Percentiles rank a stretch among this genome's conserved stretches.
phyloP scores from a whole-genome alignment of 257 asterid species.

The Nicotiana undulata region DNA sequence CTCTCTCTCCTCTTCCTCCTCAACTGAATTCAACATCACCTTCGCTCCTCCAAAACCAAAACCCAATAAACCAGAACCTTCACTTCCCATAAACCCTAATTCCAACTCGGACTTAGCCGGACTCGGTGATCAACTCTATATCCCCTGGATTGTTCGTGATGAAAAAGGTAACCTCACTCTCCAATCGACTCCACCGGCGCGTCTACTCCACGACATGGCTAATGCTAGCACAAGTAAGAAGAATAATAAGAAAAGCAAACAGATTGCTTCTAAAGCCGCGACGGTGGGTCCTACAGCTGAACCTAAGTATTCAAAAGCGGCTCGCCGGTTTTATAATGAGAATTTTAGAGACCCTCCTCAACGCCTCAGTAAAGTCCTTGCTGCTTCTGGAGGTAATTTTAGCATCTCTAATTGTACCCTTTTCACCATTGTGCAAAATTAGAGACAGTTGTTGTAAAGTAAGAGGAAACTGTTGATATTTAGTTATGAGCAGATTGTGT shows the following conservation, averaged over 20 bases:
- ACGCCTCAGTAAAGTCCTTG: constrained; percentile 81
- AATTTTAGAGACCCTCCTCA: constrained; percentile 79
- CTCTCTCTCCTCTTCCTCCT: constrained; percentile 39
- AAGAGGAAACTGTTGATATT: no score
- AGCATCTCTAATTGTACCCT: not conserved
- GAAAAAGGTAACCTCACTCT: constrained; percentile 54
- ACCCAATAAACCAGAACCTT: constrained; percentile 23
- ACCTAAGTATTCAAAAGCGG: constrained; percentile 91
- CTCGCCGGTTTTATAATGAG: constrained; percentile 90
- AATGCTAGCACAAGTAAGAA: constrained; percentile 49
- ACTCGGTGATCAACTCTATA: constrained; percentile 33
- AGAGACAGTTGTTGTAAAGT: not conserved
- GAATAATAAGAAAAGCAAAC: constrained; percentile 32
- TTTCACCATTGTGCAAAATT: not conserved
- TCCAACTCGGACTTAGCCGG: constrained; percentile 22
- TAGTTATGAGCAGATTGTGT: not conserved
- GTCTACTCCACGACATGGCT: constrained; percentile 45
- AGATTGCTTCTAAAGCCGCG: constrained; percentile 21
- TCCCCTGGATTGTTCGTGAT: constrained; percentile 73
- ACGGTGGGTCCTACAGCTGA: constrained; percentile 21
- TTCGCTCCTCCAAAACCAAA: constrained; percentile 54
- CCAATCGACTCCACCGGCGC: constrained; percentile 46
- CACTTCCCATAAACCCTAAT: constrained; percentile 7
- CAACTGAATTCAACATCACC: constrained; percentile 56
- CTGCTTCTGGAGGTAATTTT: constrained; percentile 85